phyloP scores from a whole-genome alignment of 495 filamentous ascomycete species.

The Hamigera avellanea region DNA sequence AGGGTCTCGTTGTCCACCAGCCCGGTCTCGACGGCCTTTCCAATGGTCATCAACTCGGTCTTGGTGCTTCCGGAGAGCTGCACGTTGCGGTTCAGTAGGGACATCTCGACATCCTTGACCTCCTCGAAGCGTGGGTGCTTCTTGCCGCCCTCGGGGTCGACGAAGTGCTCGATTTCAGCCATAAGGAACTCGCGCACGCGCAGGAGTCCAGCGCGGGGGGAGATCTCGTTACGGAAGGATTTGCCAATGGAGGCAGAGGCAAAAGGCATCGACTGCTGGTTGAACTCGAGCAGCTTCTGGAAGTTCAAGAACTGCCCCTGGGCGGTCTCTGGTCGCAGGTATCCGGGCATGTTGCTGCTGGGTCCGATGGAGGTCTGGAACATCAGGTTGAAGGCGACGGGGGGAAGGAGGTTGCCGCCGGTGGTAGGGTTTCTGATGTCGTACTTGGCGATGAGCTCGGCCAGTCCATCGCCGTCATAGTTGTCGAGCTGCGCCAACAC shows the following conservation, averaged over 20 bases:
- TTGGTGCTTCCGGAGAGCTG: slow-evolving; percentile 60
- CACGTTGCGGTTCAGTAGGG: slow-evolving; percentile 56
- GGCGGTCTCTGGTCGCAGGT: slow-evolving; percentile 55
- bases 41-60: slow-evolving; percentile 47
- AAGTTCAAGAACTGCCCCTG: slow-evolving; percentile 61
- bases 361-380: slow-evolving; percentile 63
- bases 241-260: slow-evolving; percentile 67
- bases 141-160: slow-evolving; percentile 61
- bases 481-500: slow-evolving; percentile 63
- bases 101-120: slow-evolving; percentile 49
- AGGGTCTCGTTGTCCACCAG: slow-evolving; percentile 76
- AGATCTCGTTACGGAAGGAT: slow-evolving; percentile 66
- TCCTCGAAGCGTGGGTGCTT: slow-evolving; percentile 55
- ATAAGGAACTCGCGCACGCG: slow-evolving; percentile 64
- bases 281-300: slow-evolving; percentile 59
- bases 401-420: slow-evolving; percentile 47
- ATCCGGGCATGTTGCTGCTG: slow-evolving; percentile 50
- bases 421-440: slow-evolving; percentile 54
- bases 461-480: slow-evolving; percentile 53
- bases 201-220: slow-evolving; percentile 53
- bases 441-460: slow-evolving; percentile 49
- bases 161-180: slow-evolving; percentile 67
- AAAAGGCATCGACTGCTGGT: slow-evolving; percentile 59
- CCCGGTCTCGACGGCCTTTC: slow-evolving; percentile 55
- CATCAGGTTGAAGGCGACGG: slow-evolving; percentile 64